These are phyloP conservation scores for Xanthoconium purpureum DNA, from an alignment of 768 basidiomycete genomes.

Conservation along the genomic window DNA sequence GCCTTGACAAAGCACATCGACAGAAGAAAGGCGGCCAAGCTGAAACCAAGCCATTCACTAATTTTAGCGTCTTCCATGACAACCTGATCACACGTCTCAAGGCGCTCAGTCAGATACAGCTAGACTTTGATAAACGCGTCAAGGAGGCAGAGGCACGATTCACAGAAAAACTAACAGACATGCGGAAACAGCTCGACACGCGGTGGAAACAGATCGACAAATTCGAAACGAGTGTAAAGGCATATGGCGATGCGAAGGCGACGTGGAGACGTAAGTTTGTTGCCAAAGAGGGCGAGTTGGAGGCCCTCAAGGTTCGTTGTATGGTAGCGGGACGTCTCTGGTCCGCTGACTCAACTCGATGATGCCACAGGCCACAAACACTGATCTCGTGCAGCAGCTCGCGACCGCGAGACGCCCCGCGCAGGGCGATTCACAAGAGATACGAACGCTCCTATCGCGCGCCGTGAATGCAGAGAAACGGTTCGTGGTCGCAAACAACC, in stretches of 20 bases:
- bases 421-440: slow-evolving; percentile 61
- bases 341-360: not conserved
- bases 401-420: slow-evolving; percentile 56
- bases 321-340: not conserved
- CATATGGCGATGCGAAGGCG: slow-evolving; percentile 74
- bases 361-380: slow-evolving; percentile 56
- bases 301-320: slow-evolving; percentile 68
- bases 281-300: slow-evolving; percentile 87
- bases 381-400: slow-evolving; percentile 73
- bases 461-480: slow-evolving; percentile 85
- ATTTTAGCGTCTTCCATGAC: slow-evolving; percentile 92
- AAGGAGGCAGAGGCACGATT: slow-evolving; percentile 78
- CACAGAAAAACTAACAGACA: slow-evolving; percentile 67
- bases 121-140: slow-evolving; percentile 80
- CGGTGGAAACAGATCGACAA: slow-evolving; percentile 93
- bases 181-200: slow-evolving; percentile 83
- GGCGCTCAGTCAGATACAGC: slow-evolving; percentile 76
- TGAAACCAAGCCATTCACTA: slow-evolving; percentile 90
- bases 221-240: slow-evolving; percentile 83
- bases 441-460: slow-evolving; percentile 66
- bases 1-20: not conserved
- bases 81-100: slow-evolving; percentile 88
- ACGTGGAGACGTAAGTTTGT: slow-evolving; percentile 80
- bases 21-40: slow-evolving; percentile 75
- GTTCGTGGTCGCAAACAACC: slow-evolving; percentile 81